Evolutionary conservation across 1,284 basidiomycete genomes (phyloP), one percentile per base, ranked within the genome.

Genomic region (Cystobasidium slooffiae): DNA sequence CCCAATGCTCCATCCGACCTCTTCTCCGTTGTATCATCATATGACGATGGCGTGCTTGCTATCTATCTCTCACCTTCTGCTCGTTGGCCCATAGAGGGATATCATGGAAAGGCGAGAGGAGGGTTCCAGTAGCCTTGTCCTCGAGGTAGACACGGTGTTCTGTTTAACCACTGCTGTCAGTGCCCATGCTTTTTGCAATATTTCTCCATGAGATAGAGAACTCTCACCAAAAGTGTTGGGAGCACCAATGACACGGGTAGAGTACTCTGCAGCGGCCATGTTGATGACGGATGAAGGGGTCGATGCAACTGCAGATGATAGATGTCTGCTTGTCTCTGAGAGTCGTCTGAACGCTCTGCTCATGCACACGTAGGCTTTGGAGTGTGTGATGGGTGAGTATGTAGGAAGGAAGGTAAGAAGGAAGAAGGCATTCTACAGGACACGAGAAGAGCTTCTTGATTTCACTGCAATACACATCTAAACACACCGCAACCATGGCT

Each of bases 141-240:
- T 99, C 96, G 84, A 94, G 88, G 87, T 84, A 99, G 76, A 96
- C 90, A 76, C 96, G 92, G 86, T 97, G 93, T 80, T 98, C 96
- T 95, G 72, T 18, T 4, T 7, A 22, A 55, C 2, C 5, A 5
- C 31, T 1, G 31, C 31, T 31, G 37, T n/a, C 39, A 8, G 16
- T 53, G 24, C 31, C 37, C 58, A 62, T n/a, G 10, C 49, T 16
- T 51, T 18, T n/a, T n/a, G n/a, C 43, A 7, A n/a, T 37, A 41
- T 37, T 56, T 22, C 24, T 62, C 53, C 47, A 47, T 56, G 37
- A 49, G 53, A 49, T 74, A 59, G 31, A 31, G 5, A n/a, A n/a
- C 66, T 65, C 59, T 78, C 80, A 96, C 93, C 94, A 79, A 97
- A 89, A 74, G 95, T 97, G 87, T 97, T 92, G 80, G 92, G 87